phyloP scores from a whole-genome alignment of 1,284 basidiomycete genomes.

The Irpex lacteus region DNA sequence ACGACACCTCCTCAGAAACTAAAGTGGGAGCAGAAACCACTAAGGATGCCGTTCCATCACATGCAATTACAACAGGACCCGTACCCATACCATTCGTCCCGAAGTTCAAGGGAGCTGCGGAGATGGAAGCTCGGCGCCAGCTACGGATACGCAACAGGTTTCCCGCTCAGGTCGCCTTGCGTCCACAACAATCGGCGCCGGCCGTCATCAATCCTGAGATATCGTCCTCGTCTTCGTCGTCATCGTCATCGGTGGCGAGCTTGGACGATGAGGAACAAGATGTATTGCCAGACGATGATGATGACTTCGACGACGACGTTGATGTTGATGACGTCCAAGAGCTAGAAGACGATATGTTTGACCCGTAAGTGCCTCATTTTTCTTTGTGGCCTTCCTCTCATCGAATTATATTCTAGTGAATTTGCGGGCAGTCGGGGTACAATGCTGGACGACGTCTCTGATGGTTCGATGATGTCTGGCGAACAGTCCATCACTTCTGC shows the following conservation, averaged over 20 bases:
- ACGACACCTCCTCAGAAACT: slow-evolving; percentile 12
- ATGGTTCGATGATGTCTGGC: slow-evolving; percentile 54
- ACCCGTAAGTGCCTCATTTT: slow-evolving; percentile 53
- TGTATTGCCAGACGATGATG: slow-evolving; percentile 39
- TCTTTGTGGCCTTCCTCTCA: slow-evolving; percentile 20
- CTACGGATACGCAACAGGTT: slow-evolving; percentile 48
- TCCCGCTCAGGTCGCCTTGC: slow-evolving; percentile 18
- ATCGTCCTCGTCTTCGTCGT: slow-evolving; percentile 41
- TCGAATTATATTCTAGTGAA: slow-evolving; percentile 50
- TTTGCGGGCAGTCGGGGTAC: slow-evolving; percentile 30
- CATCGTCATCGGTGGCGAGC: slow-evolving; percentile 13
- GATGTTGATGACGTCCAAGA: slow-evolving; percentile 35
- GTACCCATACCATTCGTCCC: slow-evolving; percentile 53
- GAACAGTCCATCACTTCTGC: slow-evolving; percentile 44
- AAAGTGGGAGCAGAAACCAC: slow-evolving; percentile 7
- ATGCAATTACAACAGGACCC: slow-evolving; percentile 6
- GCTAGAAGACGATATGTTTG: slow-evolving; percentile 57
- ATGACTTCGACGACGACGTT: slow-evolving; percentile 52
- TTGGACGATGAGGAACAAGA: slow-evolving; percentile 44
- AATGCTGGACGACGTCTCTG: slow-evolving; percentile 48
- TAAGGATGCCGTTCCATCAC: not conserved
- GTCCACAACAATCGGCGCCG: slow-evolving; percentile 16
- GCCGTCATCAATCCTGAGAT: slow-evolving; percentile 43
- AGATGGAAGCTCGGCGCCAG: slow-evolving; percentile 72
- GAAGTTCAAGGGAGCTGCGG: slow-evolving; percentile 71